phyloP scores from a whole-genome alignment of 768 basidiomycete species.

The Cystobasidiopsis lactophilus region DNA sequence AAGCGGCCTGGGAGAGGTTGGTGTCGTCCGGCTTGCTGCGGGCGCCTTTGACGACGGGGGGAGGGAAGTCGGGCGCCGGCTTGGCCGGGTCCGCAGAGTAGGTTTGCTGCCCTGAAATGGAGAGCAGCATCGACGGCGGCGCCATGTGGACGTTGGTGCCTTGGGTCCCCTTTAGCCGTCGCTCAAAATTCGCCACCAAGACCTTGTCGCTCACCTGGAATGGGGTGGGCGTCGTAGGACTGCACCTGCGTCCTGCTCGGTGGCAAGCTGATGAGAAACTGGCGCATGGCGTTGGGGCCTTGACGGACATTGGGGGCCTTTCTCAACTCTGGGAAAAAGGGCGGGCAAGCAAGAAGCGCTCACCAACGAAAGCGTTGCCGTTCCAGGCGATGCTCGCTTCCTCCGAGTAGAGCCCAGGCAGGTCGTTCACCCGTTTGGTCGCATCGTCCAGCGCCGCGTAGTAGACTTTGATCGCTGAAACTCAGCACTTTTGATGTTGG shows the following conservation, averaged over 20 bases:
- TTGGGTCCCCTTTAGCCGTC: not conserved
- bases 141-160: not conserved
- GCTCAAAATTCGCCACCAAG: not conserved
- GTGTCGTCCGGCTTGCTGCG: too few relatives aligned
- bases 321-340: too few relatives aligned
- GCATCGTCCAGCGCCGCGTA: not conserved
- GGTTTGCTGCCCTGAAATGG: not conserved
- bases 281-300: too few relatives aligned
- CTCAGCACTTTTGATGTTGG: too few relatives aligned
- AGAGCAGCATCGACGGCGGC: not conserved
- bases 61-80: not conserved
- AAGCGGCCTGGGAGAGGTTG: not conserved
- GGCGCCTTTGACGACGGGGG: not conserved
- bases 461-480: not conserved
- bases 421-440: not conserved
- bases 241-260: not conserved
- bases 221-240: not conserved
- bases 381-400: not conserved
- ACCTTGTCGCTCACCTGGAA: not conserved
- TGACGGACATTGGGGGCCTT: too few relatives aligned
- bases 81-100: not conserved
- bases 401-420: not conserved
- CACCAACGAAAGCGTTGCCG: not conserved
- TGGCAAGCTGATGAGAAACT: not conserved
- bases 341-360: too few relatives aligned